A percentile compares a stretch with the other conserved stretches of the same genome.
These are phyloP conservation scores for Nymphaea colorata DNA, from an alignment of 164 flowering plant genomes.

Conservation along the genomic window DNA sequence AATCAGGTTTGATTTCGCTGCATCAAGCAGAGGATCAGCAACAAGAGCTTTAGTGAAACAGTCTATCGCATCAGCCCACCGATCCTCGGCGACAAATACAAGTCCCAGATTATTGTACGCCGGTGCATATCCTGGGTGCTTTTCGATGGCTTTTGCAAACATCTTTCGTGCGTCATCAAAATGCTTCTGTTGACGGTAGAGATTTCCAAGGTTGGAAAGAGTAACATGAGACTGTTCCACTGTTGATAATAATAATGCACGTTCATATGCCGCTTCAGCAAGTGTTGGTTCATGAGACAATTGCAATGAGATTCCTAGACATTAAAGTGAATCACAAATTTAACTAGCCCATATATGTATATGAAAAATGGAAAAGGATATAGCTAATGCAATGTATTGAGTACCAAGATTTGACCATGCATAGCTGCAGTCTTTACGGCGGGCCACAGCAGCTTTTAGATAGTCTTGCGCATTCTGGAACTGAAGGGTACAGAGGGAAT, in stretches of 20 bases:
- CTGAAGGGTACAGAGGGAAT: constrained; percentile 63
- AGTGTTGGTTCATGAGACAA: constrained; percentile 51
- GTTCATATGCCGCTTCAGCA: constrained; percentile 70
- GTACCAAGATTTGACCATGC: constrained; percentile 92
- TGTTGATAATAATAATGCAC: constrained; percentile 49
- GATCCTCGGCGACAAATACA: constrained; percentile 79
- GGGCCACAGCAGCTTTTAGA: constrained; percentile 70
- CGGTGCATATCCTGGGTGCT: constrained; percentile 86
- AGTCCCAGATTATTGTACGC: constrained; percentile 95
- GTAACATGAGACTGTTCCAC: constrained; percentile 56
- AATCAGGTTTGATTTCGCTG: constrained; percentile 75
- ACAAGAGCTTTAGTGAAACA: constrained; percentile 69
- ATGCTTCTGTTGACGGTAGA: constrained; percentile 55
- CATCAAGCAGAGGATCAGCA: constrained; percentile 72
- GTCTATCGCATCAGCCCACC: constrained; percentile 65
- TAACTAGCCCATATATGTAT: neutral
- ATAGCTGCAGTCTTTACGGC: constrained; percentile 48
- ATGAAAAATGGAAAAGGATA: neutral
- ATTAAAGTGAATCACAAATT: neutral
- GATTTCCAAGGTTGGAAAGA: constrained; percentile 78
- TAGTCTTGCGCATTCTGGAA: constrained; percentile 72
- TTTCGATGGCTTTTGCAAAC: constrained; percentile 68
- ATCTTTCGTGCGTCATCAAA: constrained; percentile 66
- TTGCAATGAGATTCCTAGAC: constrained; percentile 68
- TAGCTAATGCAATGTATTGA: neutral